Evolutionary conservation across 83 land plant species (phyloP), one percentile per base, ranked within the genome.

Genomic region (Picea abies): DNA sequence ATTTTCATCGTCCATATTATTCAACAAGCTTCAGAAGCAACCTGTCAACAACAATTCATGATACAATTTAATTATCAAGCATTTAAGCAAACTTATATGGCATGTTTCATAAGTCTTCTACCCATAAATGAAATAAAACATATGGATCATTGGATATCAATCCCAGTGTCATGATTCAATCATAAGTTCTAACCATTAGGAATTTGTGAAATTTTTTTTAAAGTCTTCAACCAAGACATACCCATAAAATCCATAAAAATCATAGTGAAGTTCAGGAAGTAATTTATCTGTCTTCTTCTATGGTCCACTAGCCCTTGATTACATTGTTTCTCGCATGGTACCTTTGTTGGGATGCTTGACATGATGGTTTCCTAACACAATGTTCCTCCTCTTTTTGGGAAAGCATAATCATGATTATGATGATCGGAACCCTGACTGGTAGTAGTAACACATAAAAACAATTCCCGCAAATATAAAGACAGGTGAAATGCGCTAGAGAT

Each of bases 271-370:
- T 7, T 20, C 17, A 73, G 2, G 4, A 37, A 39, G 3, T 9
- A 17, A 65, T 65, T 22, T 14, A 91, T 96, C 92, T 88, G 83
- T 93, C 98, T 85, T 95, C 98, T 72, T 95, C 93, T 16, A 80
- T 82, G 70, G 93, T 91, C 98, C 96, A 95, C 47, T 91, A 93
- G 5, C 94, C 96, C 84, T 95, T 95, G 78, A 91, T 85, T 5
- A 90, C 78, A 37, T 84, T 81, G 29, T 1, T 12, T 11, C 29
- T 64, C 69, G 11, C 67, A 23, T 22, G 22, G 5, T 23, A 11
- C 32, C 68, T 9, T 3, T 65, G 32, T 10, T 23, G 4, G 68
- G 22, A 12, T 14, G 67, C 67, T 64, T 65, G 12, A 23, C 32
- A 23, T 22, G 32, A 10, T 14, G 8, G 22, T 6, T 65, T 0